Evolutionary conservation across 2,329 filamentous ascomycete species (phyloP), one percentile per base, ranked within the genome.

Genomic region (Colletotrichum sidae): DNA sequence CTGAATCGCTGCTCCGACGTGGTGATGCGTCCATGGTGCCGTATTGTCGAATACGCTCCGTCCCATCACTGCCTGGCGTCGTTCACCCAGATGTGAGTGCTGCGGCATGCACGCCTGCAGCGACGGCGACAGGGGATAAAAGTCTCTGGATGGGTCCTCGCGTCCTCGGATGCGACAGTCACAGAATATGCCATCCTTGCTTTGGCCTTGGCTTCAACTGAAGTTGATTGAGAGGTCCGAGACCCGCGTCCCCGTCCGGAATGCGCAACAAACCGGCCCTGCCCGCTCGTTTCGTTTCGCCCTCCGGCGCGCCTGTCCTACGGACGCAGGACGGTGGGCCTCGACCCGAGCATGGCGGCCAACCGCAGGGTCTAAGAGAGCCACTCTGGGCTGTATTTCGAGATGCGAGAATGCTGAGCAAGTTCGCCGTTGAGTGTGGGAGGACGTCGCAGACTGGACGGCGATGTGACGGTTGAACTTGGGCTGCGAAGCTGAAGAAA

Each of bases 241-340:
- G 62, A 37, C 50, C 57, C 34, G 51, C 50, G 57, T 44, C 51
- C 45, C 57, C 44, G 51, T 47, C 34, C 41, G 57, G 39, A 65
- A 65, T 52, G 57, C 49, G 57, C 57, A 45, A 42, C 44, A 60
- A 55, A 52, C 39, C 57, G 51, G 46, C 51, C 10, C 17, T 52
- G 61, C n/a, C 51, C 57, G 61, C 57, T 61, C 61, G 61, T 65
- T 65, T 65, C 61, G 61, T 65, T 65, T 65, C 61, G 44, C 61
- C 41, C 51, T 61, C 57, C 57, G 51, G 34, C 51, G 51, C 50
- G 52, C n/a, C 50, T 42, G 17, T 15, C 51, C 39, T 44, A 50
- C 25, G 52, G 51, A 44, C 60, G 57, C 57, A 61, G 33, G 51
- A 38, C 44, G 51, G 57, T 45, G 61, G 51, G 51, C 50, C 62